phyloP scores from a whole-genome alignment of 768 basidiomycete species.

The Auriscalpium microsporum region DNA sequence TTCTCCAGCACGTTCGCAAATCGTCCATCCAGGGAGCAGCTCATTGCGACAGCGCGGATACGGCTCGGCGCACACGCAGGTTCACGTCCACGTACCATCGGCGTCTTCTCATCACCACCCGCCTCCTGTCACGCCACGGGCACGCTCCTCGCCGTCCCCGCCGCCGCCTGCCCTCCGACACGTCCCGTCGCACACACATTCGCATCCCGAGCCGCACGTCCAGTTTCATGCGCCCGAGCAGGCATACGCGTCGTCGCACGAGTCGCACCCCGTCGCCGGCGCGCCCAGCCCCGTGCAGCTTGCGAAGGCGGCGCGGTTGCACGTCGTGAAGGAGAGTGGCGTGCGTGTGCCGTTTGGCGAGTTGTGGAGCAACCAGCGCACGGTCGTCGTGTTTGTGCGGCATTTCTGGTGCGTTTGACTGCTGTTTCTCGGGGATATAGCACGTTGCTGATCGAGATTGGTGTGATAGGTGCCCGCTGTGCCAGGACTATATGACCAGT shows the following conservation, averaged over 20 bases:
- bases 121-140: not conserved
- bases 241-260: no score
- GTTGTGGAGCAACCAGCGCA: slow-evolving; percentile 47
- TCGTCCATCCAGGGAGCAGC: not conserved
- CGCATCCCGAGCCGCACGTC: no score
- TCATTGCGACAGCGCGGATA: slow-evolving; percentile 1
- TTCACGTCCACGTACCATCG: not conserved
- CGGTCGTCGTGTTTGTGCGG: slow-evolving; percentile 77
- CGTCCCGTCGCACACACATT: no score
- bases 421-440: not conserved
- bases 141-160: no score
- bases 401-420: slow-evolving; percentile 58
- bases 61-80: not conserved
- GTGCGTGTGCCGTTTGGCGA: slow-evolving; percentile 58
- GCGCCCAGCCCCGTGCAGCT: slow-evolving; percentile 33
- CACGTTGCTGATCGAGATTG: slow-evolving; percentile 2
- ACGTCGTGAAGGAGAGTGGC: slow-evolving; percentile 63
- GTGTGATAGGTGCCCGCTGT: slow-evolving; percentile 54
- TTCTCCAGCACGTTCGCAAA: not conserved
- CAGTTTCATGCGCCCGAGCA: no score
- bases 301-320: slow-evolving; percentile 48
- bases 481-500: slow-evolving; percentile 82
- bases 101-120: not conserved
- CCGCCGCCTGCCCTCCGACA: no score
- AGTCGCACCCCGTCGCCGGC: no score